Base-by-base conservation (phyloP, 2,329 filamentous ascomycete species). In the Tolypocladium inflatum region DNA sequence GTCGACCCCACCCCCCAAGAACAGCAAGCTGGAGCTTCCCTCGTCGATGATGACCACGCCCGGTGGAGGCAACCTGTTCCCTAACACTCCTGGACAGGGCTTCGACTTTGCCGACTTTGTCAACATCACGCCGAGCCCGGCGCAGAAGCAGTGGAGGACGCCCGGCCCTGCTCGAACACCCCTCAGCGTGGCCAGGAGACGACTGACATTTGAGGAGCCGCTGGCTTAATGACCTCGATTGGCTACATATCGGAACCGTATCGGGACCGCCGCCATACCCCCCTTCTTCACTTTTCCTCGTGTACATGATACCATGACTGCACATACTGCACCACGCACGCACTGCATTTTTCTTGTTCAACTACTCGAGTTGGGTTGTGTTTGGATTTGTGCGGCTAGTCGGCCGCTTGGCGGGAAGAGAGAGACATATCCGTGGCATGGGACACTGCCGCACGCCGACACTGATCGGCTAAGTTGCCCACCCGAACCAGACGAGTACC, bases 91-190 rank as follows among this genome's bases (percentile, higher is more conserved):
- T 0, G 87, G 87, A 19, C 89, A 92, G 68, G 76, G 73, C 54
- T 95, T 97, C 73, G 95, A 97, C 76, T 96, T 97, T 75, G 85
- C 91, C 56, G 94, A 99, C 70, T 99, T 96, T 74, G 88, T 97
- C 70, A 97, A 97, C 74, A 93, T 97, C 71, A 96, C 94, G 8
- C 94, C 94, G 0, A 96, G 91, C 68, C 94, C 94, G 23, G 94
- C 91, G 33, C 94, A 97, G 75, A 90, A 86, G 64, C 82, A 86
- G 11, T 97, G 91, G 89, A 90, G 88, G 71, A 96, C 91, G 0
- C 91, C 91, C 13, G 72, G 84, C 13, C 80, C 83, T 35, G 77
- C 79, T 56, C 79, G 78, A 66, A 85, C 83, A 50, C 83, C 83
- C 10, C 70, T 82, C 58, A 90, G 85, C 64, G 83, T 88, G 53